phyloP scores from a whole-genome alignment of 306 rosid genomes.

The Begonia loranthoides region DNA sequence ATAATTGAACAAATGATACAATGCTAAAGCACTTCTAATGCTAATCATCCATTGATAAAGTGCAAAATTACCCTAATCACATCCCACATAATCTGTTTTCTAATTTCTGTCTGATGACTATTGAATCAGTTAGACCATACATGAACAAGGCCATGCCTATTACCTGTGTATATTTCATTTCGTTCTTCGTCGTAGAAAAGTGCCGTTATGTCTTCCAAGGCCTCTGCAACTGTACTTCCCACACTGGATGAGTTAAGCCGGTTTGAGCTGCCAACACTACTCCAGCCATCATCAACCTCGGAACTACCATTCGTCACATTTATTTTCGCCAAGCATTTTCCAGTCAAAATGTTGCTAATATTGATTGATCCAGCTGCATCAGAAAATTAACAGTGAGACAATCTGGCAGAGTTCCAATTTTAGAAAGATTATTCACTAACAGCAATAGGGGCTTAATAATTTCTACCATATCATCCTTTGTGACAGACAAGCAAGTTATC shows the following conservation, averaged over 20 bases:
- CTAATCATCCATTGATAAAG: constrained; percentile 2
- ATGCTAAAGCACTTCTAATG: constrained; percentile 7
- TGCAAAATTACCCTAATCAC: neutral
- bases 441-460: no score
- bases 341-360: constrained; percentile 81
- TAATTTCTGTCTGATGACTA: no score
- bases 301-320: constrained; percentile 30
- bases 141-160: constrained; percentile 70
- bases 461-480: no score
- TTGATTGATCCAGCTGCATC: constrained; percentile 75
- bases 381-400: constrained; percentile 8
- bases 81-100: neutral
- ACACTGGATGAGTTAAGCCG: constrained; percentile 22
- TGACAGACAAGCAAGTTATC: no score
- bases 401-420: no score
- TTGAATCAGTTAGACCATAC: constrained; percentile 72
- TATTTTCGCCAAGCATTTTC: constrained; percentile 77
- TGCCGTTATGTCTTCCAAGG: constrained; percentile 85
- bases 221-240: constrained; percentile 68
- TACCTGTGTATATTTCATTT: constrained; percentile 83
- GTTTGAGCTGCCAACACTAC: constrained; percentile 33
- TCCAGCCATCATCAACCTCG: constrained; percentile 23
- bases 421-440: no score
- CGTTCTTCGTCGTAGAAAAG: constrained; percentile 85
- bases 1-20: constrained; percentile 18